Percentiles rank a stretch among this genome's conserved stretches.
phyloP scores from a whole-genome alignment of 1,139 yeast genomes.

The Nematodospora anomalae region DNA sequence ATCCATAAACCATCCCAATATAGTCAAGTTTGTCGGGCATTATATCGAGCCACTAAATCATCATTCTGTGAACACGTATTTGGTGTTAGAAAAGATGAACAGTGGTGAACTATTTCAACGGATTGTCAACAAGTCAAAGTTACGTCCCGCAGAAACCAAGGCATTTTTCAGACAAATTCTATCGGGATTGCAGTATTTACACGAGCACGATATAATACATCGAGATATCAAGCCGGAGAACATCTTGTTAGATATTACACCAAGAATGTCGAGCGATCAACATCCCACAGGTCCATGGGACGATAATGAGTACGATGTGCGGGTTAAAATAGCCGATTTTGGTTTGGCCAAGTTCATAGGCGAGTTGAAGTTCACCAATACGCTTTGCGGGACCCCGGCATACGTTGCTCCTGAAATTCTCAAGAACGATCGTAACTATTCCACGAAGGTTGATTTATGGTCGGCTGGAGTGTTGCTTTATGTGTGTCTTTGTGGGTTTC shows the following conservation, averaged over 20 bases:
- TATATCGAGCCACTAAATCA: constrained; percentile 68
- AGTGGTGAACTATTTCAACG: constrained; percentile 76
- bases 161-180: constrained; percentile 61
- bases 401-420: constrained; percentile 82
- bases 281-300: constrained; percentile 77
- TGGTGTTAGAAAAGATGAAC: constrained; percentile 70
- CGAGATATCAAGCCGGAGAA: constrained; percentile 90
- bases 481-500: constrained; percentile 80
- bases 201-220: constrained; percentile 76
- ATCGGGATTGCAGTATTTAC: constrained; percentile 64
- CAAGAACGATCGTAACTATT: constrained; percentile 49
- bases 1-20: constrained; percentile 69
- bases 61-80: constrained; percentile 55
- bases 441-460: constrained; percentile 78
- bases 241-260: constrained; percentile 69
- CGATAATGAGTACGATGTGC: constrained; percentile 56
- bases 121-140: constrained; percentile 59
- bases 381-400: constrained; percentile 82
- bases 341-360: constrained; percentile 80
- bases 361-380: constrained; percentile 71
- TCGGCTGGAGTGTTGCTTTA: constrained; percentile 75
- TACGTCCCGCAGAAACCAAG: constrained; percentile 61
- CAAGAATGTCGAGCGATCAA: constrained; percentile 38
- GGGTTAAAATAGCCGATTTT: constrained; percentile 78
- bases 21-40: constrained; percentile 64